Conservation (phyloP, 2,329 filamentous ascomycete genomes). For the Aspergillus tubingensis region DNA sequence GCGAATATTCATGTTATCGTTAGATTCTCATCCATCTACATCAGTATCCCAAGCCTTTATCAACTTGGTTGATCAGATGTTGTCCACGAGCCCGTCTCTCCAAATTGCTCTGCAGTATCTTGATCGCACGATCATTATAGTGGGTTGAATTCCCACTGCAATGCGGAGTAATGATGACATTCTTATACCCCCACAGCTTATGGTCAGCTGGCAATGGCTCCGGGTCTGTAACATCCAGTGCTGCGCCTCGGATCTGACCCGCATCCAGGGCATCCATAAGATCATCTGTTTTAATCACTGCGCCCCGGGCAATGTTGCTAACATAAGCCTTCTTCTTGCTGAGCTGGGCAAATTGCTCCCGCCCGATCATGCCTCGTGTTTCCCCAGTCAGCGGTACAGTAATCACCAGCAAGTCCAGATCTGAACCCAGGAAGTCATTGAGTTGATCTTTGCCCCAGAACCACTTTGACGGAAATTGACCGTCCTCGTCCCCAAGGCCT, state of each 20-base stretch:
- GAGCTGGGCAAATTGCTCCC: constrained; percentile 6
- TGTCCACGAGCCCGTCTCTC: background rate
- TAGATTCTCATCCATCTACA: background rate
- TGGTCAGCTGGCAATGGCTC: constrained; percentile 1
- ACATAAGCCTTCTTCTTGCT: constrained; percentile 3
- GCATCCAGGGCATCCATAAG: constrained; percentile 3
- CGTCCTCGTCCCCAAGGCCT: background rate
- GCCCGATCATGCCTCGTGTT: constrained; percentile 1
- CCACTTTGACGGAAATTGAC: constrained; percentile 1
- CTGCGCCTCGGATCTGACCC: background rate
- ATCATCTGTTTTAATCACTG: constrained; percentile 2
- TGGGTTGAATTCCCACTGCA: constrained; percentile 3
- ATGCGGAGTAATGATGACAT: constrained; percentile 11
- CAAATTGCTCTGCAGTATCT: background rate
- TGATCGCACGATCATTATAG: background rate
- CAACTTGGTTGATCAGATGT: background rate
- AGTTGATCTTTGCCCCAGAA: constrained; percentile 1
- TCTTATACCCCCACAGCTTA: constrained; percentile 1
- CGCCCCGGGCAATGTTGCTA: background rate
- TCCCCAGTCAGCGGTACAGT: background rate
- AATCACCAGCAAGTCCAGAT: constrained; percentile 7
- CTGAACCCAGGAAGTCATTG: constrained; percentile 5
- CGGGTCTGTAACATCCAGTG: constrained; percentile 1
- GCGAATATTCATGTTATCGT: background rate
- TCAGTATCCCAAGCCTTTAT: constrained; percentile 4